Base-by-base conservation (phyloP, 2,329 filamentous ascomycete genomes). In the Ustulina deusta region DNA sequence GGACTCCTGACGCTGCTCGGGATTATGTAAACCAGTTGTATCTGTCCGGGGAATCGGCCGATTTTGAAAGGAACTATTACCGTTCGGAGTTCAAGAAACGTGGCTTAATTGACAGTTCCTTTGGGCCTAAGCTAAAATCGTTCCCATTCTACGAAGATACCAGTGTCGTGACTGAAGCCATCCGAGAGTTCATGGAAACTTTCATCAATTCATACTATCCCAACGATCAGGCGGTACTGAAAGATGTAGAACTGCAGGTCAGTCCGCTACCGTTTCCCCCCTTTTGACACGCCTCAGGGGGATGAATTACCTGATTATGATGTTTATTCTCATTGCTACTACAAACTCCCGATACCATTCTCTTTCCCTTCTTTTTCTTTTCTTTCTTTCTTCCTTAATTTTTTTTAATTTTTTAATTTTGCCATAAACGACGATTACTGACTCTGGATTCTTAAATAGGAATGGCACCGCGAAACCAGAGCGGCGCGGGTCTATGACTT, bases 131-230 rank as follows among this genome's bases (percentile, higher is more conserved):
- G 1, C 74, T 85, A 11, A 79, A 79, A 56, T 67, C 74, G 58
- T 83, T 84, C 63, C 83, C 83, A 0, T 85, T 82, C 70, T 80
- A 80, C 68, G 78, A 85, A 29, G 82, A 84, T 64, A 81, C 78
- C 1, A 69, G 66, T 6, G 71, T 74, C 0, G 80, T 85, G 44
- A 70, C 78, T 52, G 70, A 75, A 46, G 77, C 76, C 2, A 81
- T 81, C 46, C 72, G 73, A 4, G 61, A 63, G 0, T 84, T 84
- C 73, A 79, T 83, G 67, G 70, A 69, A 13, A 66, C 76, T 4
- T 82, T 83, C 65, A 77, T 85, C 15, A 72, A 80, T 42, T 79
- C 82, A 0, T 84, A 83, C 74, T 85, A 85, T 73, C 3, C 64
- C 2, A 71, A 69, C 25, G 75, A 80, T 42, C 57, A 63, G 5